A percentile compares a stretch with the other conserved stretches of the same genome.
phyloP scores from a whole-genome alignment of 768 basidiomycete genomes.

The Amanita fuliginea region DNA sequence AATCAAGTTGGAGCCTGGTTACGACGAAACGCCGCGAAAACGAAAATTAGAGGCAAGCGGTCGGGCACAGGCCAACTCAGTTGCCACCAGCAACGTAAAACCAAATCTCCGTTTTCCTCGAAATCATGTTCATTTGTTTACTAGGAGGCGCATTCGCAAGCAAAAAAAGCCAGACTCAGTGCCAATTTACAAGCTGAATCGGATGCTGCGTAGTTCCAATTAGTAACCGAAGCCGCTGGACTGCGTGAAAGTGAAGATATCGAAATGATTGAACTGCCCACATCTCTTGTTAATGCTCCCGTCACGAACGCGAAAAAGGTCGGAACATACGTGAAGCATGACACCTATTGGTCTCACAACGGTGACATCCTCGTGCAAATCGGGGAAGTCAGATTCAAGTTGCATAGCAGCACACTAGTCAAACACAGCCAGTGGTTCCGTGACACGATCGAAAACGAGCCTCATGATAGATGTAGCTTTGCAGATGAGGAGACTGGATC shows the following conservation, averaged over 20 bases:
- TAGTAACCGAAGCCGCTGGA: background rate
- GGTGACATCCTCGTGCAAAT: conserved; percentile 24
- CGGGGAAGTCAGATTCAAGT: conserved; percentile 20
- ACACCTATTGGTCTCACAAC: conserved; percentile 22
- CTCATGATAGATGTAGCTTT: conserved; percentile 5
- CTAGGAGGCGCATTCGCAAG: background rate
- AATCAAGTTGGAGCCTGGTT: no score
- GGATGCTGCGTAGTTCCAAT: no score
- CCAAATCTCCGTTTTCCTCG: no score
- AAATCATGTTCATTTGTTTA: background rate
- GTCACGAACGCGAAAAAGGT: background rate
- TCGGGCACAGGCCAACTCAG: no score
- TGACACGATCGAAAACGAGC: conserved; percentile 7
- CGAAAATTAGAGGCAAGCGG: background rate
- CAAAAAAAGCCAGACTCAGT: background rate
- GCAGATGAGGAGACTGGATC: conserved; percentile 7
- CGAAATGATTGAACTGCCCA: background rate
- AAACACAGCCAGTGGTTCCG: conserved; percentile 23
- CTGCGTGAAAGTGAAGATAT: background rate
- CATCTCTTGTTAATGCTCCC: background rate
- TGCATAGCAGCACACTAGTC: conserved; percentile 24
- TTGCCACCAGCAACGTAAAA: no score
- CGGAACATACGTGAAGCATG: background rate
- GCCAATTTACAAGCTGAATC: background rate
- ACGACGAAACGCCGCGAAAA: background rate